Conservation (phyloP, 2,329 filamentous ascomycete genomes). For the Ceratocystis destructans region DNA sequence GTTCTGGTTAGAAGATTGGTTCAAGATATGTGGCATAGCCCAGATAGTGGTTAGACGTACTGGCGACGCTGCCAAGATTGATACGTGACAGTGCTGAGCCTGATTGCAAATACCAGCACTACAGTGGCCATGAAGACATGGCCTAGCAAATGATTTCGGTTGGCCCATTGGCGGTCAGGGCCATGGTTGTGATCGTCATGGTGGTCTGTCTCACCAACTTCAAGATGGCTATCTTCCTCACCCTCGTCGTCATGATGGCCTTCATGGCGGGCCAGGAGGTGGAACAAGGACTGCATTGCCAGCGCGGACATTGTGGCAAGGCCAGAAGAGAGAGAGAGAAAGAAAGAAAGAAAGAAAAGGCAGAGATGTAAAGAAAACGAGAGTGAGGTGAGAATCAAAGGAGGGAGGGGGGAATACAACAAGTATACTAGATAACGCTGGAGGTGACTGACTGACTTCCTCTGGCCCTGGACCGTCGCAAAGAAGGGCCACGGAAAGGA, state of each 20-base stretch:
- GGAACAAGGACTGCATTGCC: conserved; percentile 1
- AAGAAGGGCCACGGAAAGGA: conserved; percentile 6
- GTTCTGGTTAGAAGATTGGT: neutral
- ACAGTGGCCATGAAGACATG: conserved; percentile 12
- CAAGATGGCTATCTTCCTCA: conserved; percentile 3
- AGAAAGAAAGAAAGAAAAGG: neutral
- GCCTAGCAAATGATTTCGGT: conserved; percentile 16
- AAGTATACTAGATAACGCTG: neutral
- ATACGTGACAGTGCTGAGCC: conserved; percentile 2
- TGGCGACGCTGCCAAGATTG: conserved; percentile 11
- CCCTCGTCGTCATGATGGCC: conserved; percentile 15
- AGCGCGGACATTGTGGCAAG: neutral
- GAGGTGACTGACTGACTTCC: neutral
- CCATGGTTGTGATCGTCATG: conserved; percentile 11
- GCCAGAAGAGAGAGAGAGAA: neutral
- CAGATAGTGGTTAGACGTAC: conserved; percentile 14
- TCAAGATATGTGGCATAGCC: neutral
- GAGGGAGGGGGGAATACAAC: neutral
- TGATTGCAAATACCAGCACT: conserved; percentile 8
- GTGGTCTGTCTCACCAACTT: neutral
- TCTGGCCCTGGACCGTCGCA: conserved; percentile 1
- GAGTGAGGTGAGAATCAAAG: neutral
- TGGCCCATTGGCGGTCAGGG: conserved; percentile 15
- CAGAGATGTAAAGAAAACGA: neutral
- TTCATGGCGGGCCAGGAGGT: conserved; percentile 14